A percentile compares a stretch with the other conserved stretches of the same genome.
phyloP scores from a whole-genome alignment of 441 rosid genomes.

The Mallotus repandus region DNA sequence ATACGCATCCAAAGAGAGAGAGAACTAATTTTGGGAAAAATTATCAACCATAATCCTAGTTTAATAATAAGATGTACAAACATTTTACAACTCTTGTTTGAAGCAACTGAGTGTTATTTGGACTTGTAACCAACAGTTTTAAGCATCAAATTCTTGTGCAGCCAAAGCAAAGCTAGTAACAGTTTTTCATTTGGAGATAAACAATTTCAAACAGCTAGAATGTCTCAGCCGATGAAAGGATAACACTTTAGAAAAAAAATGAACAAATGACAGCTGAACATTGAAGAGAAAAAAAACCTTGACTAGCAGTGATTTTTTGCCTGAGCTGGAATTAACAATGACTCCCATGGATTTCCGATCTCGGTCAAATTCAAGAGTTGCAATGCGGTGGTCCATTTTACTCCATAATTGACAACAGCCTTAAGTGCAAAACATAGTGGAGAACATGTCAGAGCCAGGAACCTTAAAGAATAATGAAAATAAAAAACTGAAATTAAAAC shows the following conservation, averaged over 20 bases:
- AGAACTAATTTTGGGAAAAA: not conserved
- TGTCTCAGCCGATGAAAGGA: not conserved
- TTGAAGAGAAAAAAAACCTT: constrained; percentile 47
- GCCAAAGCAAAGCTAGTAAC: not conserved
- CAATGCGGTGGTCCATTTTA: constrained; percentile 65
- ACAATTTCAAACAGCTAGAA: not conserved
- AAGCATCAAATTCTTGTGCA: not conserved
- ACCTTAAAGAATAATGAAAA: not conserved
- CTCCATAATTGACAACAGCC: constrained; percentile 80
- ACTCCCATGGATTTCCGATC: constrained; percentile 98
- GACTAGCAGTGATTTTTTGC: constrained; percentile 70
- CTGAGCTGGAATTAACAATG: constrained; percentile 71
- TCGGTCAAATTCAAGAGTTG: constrained; percentile 93
- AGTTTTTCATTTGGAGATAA: not conserved
- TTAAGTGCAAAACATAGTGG: constrained; percentile 20
- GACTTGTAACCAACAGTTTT: not conserved
- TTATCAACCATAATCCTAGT: not conserved
- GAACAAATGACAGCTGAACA: not conserved
- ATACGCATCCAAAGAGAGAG: not conserved
- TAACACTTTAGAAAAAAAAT: not conserved
- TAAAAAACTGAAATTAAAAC: constrained; percentile 4
- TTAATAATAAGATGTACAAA: not conserved
- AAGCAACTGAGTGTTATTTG: not conserved
- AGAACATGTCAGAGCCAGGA: constrained; percentile 7
- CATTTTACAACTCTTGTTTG: constrained; percentile 2